Conservation (phyloP, 2,329 filamentous ascomycete genomes). For the Penicillium sp. region DNA sequence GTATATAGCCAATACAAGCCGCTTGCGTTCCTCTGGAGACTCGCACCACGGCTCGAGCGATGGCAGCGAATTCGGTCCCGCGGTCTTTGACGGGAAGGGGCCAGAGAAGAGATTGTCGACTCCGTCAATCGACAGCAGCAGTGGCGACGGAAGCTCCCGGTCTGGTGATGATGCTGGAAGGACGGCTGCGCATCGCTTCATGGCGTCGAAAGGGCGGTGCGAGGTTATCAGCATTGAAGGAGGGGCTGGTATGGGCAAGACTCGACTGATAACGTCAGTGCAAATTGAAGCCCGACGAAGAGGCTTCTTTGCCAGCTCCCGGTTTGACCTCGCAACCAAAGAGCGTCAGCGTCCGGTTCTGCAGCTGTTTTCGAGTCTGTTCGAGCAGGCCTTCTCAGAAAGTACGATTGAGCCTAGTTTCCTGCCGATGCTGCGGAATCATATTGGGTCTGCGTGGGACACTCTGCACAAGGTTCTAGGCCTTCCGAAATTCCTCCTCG, state of each 20-base stretch:
- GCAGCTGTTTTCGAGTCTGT: conserved; percentile 55
- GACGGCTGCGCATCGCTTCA: not conserved
- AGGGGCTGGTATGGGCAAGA: conserved; percentile 56
- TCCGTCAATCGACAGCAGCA: too few relatives aligned
- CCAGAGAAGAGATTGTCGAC: too few relatives aligned
- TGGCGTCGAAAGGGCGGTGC: conserved; percentile 44
- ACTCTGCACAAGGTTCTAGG: conserved; percentile 54
- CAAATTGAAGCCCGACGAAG: conserved; percentile 51
- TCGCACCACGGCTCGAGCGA: too few relatives aligned
- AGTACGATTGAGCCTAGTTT: conserved; percentile 57
- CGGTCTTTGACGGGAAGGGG: too few relatives aligned
- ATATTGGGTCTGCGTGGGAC: conserved; percentile 54
- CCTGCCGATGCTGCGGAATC: conserved; percentile 53
- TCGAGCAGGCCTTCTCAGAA: conserved; percentile 60
- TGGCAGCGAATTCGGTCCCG: too few relatives aligned
- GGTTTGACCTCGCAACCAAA: conserved; percentile 56
- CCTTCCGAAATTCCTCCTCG: conserved; percentile 26
- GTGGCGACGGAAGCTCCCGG: too few relatives aligned
- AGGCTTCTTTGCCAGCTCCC: conserved; percentile 57
- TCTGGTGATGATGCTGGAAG: too few relatives aligned
- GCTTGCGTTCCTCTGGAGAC: too few relatives aligned
- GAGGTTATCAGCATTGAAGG: conserved; percentile 55
- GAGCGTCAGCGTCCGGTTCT: conserved; percentile 56
- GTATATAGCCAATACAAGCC: too few relatives aligned
- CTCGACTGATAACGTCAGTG: conserved; percentile 53